These are phyloP conservation scores for Penicillium oxalicum DNA, from an alignment of 2,329 filamentous ascomycete genomes.

Conservation along the genomic window DNA sequence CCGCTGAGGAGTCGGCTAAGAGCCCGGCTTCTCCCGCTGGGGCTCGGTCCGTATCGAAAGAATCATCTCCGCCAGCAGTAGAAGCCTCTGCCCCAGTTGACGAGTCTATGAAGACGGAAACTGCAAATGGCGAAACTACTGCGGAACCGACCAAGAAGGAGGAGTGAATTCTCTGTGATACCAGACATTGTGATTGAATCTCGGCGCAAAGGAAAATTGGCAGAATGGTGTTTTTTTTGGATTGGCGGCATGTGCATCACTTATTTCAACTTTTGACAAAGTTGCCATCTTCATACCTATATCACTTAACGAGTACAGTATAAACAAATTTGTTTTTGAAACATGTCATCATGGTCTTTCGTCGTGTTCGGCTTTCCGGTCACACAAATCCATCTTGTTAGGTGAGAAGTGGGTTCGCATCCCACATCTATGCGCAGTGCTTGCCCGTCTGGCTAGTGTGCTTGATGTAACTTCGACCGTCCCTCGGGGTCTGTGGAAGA, in stretches of 20 bases:
- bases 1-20: conserved; percentile 14
- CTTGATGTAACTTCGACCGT: too few relatives aligned
- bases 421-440: too few relatives aligned
- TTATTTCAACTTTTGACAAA: conserved; percentile 10
- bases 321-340: not conserved
- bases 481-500: too few relatives aligned
- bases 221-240: conserved; percentile 33
- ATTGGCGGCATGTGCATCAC: conserved; percentile 18
- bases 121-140: conserved; percentile 5
- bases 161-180: conserved; percentile 19
- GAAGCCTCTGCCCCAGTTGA: conserved; percentile 8
- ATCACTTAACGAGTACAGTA: not conserved
- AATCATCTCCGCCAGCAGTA: conserved; percentile 9
- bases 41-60: conserved; percentile 19
- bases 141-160: conserved; percentile 30
- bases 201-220: conserved; percentile 33
- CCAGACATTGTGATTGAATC: conserved; percentile 24
- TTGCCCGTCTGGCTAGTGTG: too few relatives aligned
- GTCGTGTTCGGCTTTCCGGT: too few relatives aligned
- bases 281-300: too few relatives aligned
- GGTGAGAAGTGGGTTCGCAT: too few relatives aligned
- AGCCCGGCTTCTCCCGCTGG: conserved; percentile 15
- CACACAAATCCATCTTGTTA: too few relatives aligned
- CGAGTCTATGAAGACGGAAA: conserved; percentile 13
- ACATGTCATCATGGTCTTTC: too few relatives aligned